Base-by-base conservation (phyloP, 192 early-diverging fungal genomes). In the Hyaloraphidium curvatum region DNA sequence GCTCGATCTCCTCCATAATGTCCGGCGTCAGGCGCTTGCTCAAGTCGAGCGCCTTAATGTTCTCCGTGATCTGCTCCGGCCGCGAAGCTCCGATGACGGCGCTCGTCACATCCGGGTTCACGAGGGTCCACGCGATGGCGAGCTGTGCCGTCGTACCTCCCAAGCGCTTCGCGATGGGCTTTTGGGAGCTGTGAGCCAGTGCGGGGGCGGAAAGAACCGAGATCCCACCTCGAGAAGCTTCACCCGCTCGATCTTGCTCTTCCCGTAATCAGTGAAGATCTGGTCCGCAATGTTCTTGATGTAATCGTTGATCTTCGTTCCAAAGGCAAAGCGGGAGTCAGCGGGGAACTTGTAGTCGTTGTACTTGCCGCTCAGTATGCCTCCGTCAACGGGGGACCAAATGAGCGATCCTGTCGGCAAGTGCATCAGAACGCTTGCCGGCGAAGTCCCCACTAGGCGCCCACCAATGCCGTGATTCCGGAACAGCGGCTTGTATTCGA, bases 41-140 rank as follows among this genome's bases (percentile, higher is more conserved):
- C 2, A 81, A 51, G 48, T 59, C 58, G 2, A 86, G 40, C 1
- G 83, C 71, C 63, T 73, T 64, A 14, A 85, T 39, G 66, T 89
- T 86, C 66, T 87, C 84, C 30, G 64, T 60, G 11, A 86, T 65
- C 67, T 89, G 84, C 37, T 74, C 62, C 2, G 76, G 71, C 40
- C 63, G 64, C 23, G 74, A 75, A 0, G 80, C 86, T 23, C 84
- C 84, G 25, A 64, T 78, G 39, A 80, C 76, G 2, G 77, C 78
- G 0, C 70, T 66, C 2, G 66, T 71, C 3, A 80, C 52, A 28
- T 62, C 59, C 29, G 73, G 68, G 55, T 84, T 86, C 59, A 69
- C 76, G 41, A 84, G 35, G 55, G 75, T 76, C 83, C 83, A 86
- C 1, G 80, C 81, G 28, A 86, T 56, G 16, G 78, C 78, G 14